Evolutionary conservation across 495 filamentous ascomycete genomes (phyloP).

Genomic region (Clavariopsis aquatica): DNA sequence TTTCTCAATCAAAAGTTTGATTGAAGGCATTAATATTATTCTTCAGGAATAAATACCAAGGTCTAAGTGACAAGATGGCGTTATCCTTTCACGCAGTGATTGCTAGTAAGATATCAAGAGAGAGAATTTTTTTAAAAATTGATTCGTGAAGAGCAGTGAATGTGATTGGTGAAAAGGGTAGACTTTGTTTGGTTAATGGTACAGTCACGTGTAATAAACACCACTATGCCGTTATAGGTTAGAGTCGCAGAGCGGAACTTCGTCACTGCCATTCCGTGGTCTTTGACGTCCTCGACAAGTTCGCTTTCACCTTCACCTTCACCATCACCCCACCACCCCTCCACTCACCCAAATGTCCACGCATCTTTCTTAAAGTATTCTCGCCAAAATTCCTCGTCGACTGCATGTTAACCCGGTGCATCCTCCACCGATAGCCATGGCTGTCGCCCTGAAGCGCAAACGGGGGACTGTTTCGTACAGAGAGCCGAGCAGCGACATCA

Average conservation of each 20-base stretch:
- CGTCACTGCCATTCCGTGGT: not conserved
- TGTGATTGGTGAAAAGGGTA: not conserved
- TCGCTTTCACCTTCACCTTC: not conserved
- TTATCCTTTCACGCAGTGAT: no score
- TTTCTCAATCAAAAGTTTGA: no score
- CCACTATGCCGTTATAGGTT: no score
- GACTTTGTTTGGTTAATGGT: not conserved
- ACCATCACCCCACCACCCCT: not conserved
- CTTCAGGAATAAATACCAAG: no score
- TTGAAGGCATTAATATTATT: no score
- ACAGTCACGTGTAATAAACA: not conserved
- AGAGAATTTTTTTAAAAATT: no score
- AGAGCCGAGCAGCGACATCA: slow-evolving; percentile 34
- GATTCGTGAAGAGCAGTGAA: not conserved
- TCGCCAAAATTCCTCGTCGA: not conserved
- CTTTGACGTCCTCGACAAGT: not conserved
- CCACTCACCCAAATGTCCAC: not conserved
- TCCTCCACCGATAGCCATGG: slow-evolving; percentile 12
- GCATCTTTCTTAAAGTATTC: not conserved
- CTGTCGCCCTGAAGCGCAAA: slow-evolving; percentile 31
- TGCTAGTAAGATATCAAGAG: no score
- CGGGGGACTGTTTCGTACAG: slow-evolving; percentile 33
- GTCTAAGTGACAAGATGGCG: no score
- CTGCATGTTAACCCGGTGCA: not conserved
- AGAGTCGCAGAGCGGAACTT: no score